Conservation (phyloP, 1,139 yeast species). For the Kodamaea alishanica region DNA sequence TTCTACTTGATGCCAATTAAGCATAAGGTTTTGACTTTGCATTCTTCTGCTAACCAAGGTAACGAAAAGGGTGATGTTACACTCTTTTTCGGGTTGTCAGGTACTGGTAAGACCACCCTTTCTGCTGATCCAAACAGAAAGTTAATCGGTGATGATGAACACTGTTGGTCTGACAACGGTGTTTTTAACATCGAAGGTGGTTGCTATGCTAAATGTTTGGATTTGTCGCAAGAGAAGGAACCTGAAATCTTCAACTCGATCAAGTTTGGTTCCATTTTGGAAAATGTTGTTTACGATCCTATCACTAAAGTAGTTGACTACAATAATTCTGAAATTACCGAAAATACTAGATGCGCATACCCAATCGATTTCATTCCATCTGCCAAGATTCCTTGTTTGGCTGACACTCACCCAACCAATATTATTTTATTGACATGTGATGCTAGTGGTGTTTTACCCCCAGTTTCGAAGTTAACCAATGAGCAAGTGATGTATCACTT, state of each 20-base stretch:
- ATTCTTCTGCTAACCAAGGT: slow-evolving; percentile 95
- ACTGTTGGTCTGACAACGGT: slow-evolving; percentile 98
- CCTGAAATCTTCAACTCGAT: slow-evolving; percentile 97
- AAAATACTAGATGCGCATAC: slow-evolving; percentile 97
- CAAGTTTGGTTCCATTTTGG: slow-evolving; percentile 89
- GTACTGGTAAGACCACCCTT: slow-evolving; percentile 97
- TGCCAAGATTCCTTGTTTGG: slow-evolving; percentile 92
- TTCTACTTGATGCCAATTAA: slow-evolving; percentile 97
- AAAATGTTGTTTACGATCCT: slow-evolving; percentile 88
- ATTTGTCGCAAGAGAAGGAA: slow-evolving; percentile 85
- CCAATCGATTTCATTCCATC: slow-evolving; percentile 97
- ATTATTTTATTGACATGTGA: slow-evolving; percentile 93
- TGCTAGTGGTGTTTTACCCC: slow-evolving; percentile 97
- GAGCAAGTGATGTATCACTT: slow-evolving; percentile 99
- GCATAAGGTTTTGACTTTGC: slow-evolving; percentile 88
- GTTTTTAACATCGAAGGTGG: slow-evolving; percentile 99
- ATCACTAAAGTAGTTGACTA: slow-evolving; percentile 80
- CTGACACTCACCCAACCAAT: slow-evolving; percentile 88
- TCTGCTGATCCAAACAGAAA: slow-evolving; percentile 94
- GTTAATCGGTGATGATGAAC: slow-evolving; percentile 98
- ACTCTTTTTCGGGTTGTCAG: slow-evolving; percentile 92
- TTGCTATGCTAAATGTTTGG: slow-evolving; percentile 97
- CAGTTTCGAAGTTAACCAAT: slow-evolving; percentile 88
- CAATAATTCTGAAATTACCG: slow-evolving; percentile 78
- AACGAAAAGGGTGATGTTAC: slow-evolving; percentile 73